Conservation (phyloP, 192 early-diverging fungal genomes). For the Rhizophagus clarus region DNA sequence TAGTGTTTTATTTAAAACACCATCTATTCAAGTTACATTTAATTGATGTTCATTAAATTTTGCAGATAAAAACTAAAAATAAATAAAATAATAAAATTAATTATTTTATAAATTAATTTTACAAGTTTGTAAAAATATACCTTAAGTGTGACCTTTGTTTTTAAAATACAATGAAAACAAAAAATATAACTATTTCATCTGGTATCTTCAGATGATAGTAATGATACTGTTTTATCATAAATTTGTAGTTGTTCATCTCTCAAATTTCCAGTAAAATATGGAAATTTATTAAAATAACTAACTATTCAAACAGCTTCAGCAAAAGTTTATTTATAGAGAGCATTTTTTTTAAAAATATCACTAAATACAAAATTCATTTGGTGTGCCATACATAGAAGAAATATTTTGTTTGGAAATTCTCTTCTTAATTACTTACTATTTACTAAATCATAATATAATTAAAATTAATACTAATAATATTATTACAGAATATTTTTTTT, state of each 20-base stretch:
- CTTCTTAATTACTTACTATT: not conserved
- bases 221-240: not conserved
- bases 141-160: not conserved
- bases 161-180: not conserved
- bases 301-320: not conserved
- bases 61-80: no score
- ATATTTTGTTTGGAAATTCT: slow-evolving; percentile 1
- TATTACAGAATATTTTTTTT: no score
- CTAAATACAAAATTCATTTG: slow-evolving; percentile 18
- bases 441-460: no score
- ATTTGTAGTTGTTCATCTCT: not conserved
- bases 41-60: not conserved
- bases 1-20: not conserved
- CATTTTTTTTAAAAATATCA: slow-evolving; percentile 18
- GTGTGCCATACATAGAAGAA: slow-evolving; percentile 3
- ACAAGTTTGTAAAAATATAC: no score
- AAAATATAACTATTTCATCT: not conserved
- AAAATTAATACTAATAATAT: no score
- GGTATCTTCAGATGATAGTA: not conserved
- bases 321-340: not conserved
- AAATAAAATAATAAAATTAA: not conserved
- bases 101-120: no score
- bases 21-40: not conserved
- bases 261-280: not conserved
- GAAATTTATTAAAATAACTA: slow-evolving; percentile 5